These are phyloP conservation scores for Diplosphaera chodatii DNA, from an alignment of 139 green algal genomes.

Conservation along the genomic window DNA sequence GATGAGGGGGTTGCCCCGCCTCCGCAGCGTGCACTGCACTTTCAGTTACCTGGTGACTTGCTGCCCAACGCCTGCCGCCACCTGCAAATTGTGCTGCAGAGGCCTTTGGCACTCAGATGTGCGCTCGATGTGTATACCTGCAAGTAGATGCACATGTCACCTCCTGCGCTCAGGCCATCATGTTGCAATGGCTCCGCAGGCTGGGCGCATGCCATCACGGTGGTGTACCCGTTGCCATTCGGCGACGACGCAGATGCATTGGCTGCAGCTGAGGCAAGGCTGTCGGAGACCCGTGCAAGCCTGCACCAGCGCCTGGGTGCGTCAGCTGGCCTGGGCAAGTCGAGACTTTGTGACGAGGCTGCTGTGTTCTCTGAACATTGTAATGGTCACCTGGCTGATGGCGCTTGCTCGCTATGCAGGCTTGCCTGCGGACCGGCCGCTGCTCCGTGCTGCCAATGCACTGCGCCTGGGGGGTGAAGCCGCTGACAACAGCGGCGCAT, in stretches of 20 bases:
- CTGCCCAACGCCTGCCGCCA: too few species aligned
- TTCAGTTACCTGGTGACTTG: background rate
- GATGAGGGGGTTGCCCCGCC: background rate
- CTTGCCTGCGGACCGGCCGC: slow-evolving; percentile 69
- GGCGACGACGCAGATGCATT: background rate
- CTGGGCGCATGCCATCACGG: slow-evolving; percentile 6
- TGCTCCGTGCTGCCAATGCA: slow-evolving; percentile 61
- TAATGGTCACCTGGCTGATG: too few species aligned
- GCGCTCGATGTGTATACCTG: too few species aligned
- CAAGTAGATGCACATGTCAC: too few species aligned
- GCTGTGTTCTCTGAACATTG: too few species aligned
- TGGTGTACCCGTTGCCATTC: slow-evolving; percentile 10
- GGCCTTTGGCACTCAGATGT: too few species aligned
- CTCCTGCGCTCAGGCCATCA: too few species aligned
- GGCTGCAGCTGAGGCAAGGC: background rate
- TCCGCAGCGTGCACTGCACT: slow-evolving; percentile 3
- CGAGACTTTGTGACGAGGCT: too few species aligned
- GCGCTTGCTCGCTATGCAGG: slow-evolving; percentile 30
- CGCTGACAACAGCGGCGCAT: background rate
- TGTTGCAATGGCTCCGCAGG: too few species aligned
- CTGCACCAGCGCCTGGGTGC: background rate
- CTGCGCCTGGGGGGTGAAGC: slow-evolving; percentile 9
- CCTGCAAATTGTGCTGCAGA: too few species aligned
- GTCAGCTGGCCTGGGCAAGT: too few species aligned
- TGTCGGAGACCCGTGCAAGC: background rate